Conservation (phyloP, 208 protist species). For the Angomonas deanei region DNA sequence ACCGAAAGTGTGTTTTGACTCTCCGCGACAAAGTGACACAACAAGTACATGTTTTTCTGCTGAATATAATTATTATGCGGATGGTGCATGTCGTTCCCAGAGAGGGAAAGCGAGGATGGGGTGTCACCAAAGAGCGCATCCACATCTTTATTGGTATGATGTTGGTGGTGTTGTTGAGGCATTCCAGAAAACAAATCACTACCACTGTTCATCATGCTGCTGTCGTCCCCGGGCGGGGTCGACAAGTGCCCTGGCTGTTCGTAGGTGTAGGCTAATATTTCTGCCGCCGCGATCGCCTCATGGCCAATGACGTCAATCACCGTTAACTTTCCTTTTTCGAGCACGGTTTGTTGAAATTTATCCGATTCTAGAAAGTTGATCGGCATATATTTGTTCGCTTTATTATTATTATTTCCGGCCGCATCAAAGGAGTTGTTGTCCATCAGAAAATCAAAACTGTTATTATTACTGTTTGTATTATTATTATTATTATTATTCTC, state of each 20-base stretch:
- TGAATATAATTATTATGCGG: neutral
- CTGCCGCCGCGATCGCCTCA: constrained; percentile 49
- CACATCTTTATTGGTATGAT: too few relatives aligned
- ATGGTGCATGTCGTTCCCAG: neutral
- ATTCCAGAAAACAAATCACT: too few relatives aligned
- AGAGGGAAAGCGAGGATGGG: neutral
- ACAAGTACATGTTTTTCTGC: neutral
- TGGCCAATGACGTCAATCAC: constrained; percentile 60
- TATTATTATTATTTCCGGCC: too few relatives aligned
- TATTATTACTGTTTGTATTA: too few relatives aligned
- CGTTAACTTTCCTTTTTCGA: constrained; percentile 24
- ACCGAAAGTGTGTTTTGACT: neutral
- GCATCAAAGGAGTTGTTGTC: neutral
- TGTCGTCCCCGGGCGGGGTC: too few relatives aligned
- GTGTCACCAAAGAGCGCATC: too few relatives aligned
- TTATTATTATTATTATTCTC: too few relatives aligned
- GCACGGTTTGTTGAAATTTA: constrained; percentile 17
- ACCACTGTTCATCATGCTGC: too few relatives aligned
- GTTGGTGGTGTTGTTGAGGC: too few relatives aligned
- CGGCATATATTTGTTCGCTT: too few relatives aligned
- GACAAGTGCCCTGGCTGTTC: too few relatives aligned
- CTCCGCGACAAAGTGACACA: neutral
- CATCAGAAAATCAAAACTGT: too few relatives aligned
- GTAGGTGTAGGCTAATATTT: constrained; percentile 6
- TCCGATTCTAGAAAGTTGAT: neutral